Percentiles rank a stretch among this genome's conserved stretches.
phyloP scores from a whole-genome alignment of 2,329 filamentous ascomycete species.

The Setomelanomma holmii region DNA sequence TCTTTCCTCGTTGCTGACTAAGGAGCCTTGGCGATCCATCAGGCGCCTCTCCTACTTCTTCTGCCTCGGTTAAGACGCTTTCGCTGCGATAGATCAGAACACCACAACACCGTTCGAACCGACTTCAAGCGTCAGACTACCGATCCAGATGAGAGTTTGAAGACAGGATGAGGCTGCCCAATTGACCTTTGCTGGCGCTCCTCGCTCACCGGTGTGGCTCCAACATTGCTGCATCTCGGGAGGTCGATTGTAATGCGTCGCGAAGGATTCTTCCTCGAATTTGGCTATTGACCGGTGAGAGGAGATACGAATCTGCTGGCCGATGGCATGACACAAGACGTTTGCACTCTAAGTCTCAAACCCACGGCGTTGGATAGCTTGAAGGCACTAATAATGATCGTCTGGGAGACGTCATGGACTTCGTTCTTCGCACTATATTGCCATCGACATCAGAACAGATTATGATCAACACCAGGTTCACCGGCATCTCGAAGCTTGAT shows the following conservation, averaged over 20 bases:
- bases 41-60: too few species aligned
- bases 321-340: background rate
- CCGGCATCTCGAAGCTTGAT: background rate
- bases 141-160: too few species aligned
- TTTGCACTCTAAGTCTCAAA: background rate
- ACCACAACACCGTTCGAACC: too few species aligned
- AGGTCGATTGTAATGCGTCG: background rate
- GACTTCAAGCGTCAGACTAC: too few species aligned
- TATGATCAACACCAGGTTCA: background rate
- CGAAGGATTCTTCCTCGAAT: background rate
- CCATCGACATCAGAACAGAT: background rate
- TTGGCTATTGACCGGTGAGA: background rate
- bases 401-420: background rate
- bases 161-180: too few species aligned
- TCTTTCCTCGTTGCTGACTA: too few species aligned
- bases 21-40: too few species aligned
- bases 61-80: too few species aligned
- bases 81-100: too few species aligned
- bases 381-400: background rate
- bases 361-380: background rate
- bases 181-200: too few species aligned
- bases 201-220: too few species aligned
- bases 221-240: background rate
- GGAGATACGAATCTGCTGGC: background rate
- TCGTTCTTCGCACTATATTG: background rate